These are phyloP conservation scores for Metarhizium brunneum DNA, from an alignment of 2,329 filamentous ascomycete species.

Conservation along the genomic window DNA sequence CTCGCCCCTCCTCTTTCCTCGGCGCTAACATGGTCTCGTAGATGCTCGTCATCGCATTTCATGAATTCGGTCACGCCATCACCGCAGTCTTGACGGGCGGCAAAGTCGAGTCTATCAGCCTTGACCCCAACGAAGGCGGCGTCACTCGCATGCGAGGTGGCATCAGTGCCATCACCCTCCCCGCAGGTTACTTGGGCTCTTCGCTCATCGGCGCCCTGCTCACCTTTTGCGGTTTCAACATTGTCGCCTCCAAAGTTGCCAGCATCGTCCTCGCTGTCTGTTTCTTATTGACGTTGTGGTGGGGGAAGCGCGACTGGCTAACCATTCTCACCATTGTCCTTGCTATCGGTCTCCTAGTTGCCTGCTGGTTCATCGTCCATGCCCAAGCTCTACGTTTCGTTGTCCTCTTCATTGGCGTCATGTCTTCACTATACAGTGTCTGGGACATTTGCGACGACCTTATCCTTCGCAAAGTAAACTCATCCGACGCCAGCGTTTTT, in stretches of 20 bases:
- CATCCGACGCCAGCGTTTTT: slow-evolving; percentile 70
- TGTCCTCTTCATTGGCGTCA: slow-evolving; percentile 72
- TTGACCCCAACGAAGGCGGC: slow-evolving; percentile 71
- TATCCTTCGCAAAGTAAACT: slow-evolving; percentile 72
- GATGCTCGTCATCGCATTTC: slow-evolving; percentile 79
- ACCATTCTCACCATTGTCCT: slow-evolving; percentile 62
- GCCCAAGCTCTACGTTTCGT: slow-evolving; percentile 66
- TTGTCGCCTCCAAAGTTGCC: slow-evolving; percentile 71
- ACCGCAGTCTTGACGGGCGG: slow-evolving; percentile 65
- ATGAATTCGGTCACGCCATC: slow-evolving; percentile 71
- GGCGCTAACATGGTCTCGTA: slow-evolving; percentile 17
- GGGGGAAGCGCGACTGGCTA: slow-evolving; percentile 70
- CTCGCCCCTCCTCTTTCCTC: background rate
- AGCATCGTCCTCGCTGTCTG: slow-evolving; percentile 64
- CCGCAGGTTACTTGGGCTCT: slow-evolving; percentile 70
- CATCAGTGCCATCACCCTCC: slow-evolving; percentile 59
- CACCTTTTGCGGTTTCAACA: slow-evolving; percentile 74
- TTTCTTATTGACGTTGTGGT: slow-evolving; percentile 74
- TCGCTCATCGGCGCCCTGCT: slow-evolving; percentile 68
- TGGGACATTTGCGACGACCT: slow-evolving; percentile 84
- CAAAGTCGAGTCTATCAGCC: slow-evolving; percentile 61
- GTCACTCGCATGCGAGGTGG: slow-evolving; percentile 72
- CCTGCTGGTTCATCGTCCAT: slow-evolving; percentile 72
- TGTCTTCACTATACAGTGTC: slow-evolving; percentile 71
- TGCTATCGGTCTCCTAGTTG: slow-evolving; percentile 61